A percentile compares a stretch with the other conserved stretches of the same genome.
These are phyloP conservation scores for Saposhnikovia divaricata DNA, from an alignment of 129 eudicot species.

Conservation along the genomic window DNA sequence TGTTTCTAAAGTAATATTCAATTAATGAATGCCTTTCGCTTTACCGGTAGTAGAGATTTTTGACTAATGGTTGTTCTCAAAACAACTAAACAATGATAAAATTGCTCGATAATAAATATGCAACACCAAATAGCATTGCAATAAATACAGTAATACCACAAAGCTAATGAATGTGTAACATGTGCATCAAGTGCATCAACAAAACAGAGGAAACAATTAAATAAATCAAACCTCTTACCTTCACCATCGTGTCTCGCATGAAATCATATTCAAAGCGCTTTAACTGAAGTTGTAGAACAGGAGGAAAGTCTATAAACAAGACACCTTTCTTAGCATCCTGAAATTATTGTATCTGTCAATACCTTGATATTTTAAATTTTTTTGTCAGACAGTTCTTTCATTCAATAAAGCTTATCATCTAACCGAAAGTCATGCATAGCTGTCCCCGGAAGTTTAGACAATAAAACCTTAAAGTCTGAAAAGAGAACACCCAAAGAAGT, in stretches of 20 bases:
- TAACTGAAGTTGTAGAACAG: conserved; percentile 79
- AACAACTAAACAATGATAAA: background rate
- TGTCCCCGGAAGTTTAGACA: too few species aligned
- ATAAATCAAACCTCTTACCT: conserved; percentile 29
- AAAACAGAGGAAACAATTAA: background rate
- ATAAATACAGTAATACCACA: background rate
- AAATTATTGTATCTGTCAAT: background rate
- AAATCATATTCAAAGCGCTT: conserved; percentile 87
- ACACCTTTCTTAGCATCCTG: conserved; percentile 86
- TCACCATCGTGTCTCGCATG: conserved; percentile 76
- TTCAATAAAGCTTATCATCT: too few species aligned
- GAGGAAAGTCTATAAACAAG: conserved; percentile 72
- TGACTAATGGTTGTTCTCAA: background rate
- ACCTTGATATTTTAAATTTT: background rate
- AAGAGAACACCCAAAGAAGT: too few species aligned
- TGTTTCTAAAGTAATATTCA: background rate
- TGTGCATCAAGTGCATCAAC: background rate
- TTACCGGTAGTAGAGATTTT: background rate
- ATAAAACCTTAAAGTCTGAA: too few species aligned
- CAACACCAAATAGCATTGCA: background rate
- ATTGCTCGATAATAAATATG: background rate
- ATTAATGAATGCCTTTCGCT: background rate
- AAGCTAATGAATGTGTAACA: background rate
- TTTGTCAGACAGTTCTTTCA: too few species aligned
- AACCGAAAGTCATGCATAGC: too few species aligned